A percentile compares a stretch with the other conserved stretches of the same genome.
phyloP scores from a whole-genome alignment of 169 alveolate species.

The Plasmodium yoelii region DNA sequence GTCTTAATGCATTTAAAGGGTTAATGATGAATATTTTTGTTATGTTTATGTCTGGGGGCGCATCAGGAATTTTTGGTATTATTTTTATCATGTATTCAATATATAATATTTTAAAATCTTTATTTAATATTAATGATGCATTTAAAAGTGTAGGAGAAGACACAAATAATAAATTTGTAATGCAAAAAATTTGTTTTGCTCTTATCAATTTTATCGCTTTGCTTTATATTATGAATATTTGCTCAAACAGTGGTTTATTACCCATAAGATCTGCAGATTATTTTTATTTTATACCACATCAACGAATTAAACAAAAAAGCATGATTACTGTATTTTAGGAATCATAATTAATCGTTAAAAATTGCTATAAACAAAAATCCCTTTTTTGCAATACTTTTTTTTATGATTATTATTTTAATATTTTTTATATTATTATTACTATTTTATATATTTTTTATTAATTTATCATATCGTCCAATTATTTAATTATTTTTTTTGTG shows the following conservation, averaged over 20 bases:
- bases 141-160: slow-evolving; percentile 55
- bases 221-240: slow-evolving; percentile 57
- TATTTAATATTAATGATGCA: slow-evolving; percentile 64
- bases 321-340: slow-evolving; percentile 28
- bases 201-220: slow-evolving; percentile 37
- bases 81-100: slow-evolving; percentile 66
- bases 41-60: slow-evolving; percentile 76
- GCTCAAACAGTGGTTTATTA: slow-evolving; percentile 64
- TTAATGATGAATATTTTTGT: slow-evolving; percentile 68
- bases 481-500: too few relatives aligned
- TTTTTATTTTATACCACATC: slow-evolving; percentile 70
- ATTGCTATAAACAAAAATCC: too few relatives aligned
- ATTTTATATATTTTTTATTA: too few relatives aligned
- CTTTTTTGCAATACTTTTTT: neutral
- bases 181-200: slow-evolving; percentile 54
- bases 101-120: slow-evolving; percentile 62
- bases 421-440: neutral
- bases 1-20: slow-evolving; percentile 67
- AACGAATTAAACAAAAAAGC: slow-evolving; percentile 56
- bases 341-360: neutral
- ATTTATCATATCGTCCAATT: too few relatives aligned
- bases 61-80: slow-evolving; percentile 72
- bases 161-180: slow-evolving; percentile 32
- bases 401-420: neutral
- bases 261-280: slow-evolving; percentile 70